phyloP scores from a whole-genome alignment of 1,139 yeast genomes.

The Magnusiomyces tetraspermus region DNA sequence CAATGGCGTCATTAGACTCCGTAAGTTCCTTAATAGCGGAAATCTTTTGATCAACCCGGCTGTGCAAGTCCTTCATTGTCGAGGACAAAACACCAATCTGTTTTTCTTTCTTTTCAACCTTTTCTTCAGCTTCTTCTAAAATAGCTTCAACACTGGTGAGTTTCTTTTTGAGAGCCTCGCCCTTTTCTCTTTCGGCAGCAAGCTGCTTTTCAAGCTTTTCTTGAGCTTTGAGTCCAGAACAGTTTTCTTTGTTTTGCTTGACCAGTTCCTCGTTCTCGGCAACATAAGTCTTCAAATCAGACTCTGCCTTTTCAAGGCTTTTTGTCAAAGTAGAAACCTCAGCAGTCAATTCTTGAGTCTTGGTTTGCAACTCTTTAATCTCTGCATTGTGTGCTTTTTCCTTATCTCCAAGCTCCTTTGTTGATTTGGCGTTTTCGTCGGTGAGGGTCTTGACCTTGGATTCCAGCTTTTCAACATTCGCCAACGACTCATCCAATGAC shows the following conservation, averaged over 20 bases:
- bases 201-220: conserved; percentile 4
- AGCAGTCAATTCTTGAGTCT: neutral
- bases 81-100: neutral
- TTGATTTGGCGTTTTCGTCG: neutral
- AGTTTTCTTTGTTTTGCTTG: neutral
- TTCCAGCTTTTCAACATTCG: neutral
- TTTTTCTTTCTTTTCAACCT: neutral
- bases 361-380: neutral
- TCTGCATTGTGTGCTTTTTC: neutral
- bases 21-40: neutral
- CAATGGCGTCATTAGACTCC: neutral
- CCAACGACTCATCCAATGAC: too few species aligned
- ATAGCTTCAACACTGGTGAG: neutral
- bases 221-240: neutral
- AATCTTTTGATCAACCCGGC: neutral
- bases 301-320: neutral
- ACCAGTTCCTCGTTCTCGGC: neutral
- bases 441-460: neutral
- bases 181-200: conserved; percentile 1
- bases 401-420: neutral
- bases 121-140: neutral
- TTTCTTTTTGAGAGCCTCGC: neutral
- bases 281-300: neutral
- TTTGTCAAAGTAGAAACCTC: neutral
- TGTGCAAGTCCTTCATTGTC: neutral